Evolutionary conservation across 179 eudicot genomes (phyloP), one percentile per base, ranked within the genome.

Genomic region (Beta lomatogona): DNA sequence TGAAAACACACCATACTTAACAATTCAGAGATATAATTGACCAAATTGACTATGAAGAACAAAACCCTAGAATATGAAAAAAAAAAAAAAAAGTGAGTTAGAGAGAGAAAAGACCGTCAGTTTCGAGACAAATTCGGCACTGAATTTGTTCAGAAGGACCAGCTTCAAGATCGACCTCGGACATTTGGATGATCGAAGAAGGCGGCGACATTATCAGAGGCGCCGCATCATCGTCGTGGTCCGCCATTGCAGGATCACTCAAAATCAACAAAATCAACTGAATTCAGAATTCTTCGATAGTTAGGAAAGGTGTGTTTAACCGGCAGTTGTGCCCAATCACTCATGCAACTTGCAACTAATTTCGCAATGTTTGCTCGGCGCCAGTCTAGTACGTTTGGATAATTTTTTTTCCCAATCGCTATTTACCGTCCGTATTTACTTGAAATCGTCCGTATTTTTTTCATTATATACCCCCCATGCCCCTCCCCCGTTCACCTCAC

Each of bases 91-190:
- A 71, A 69, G 61, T 41, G 21, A 64, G 14, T 58, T 1, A 11
- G 21, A 21, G 19, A 72, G n/a, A 19, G 15, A n/a, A 72, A 14
- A 19, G 11, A 93, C 97, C 98, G 53, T 93, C 98, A 13, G 94
- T 83, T 87, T 95, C 98, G 68, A 95, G 95, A 85, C 98, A 95
- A 86, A 95, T 92, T 71, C 98, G 93, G 80, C 98, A 95, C 65
- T 95, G 98, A 87, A 95, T 92, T 87, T 95, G 97, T 44, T 95
- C 93, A 31, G 86, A 87, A 1, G 93, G 91, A 14, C 98, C 98
- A 13, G 98, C 97, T 90, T 95, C 98, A 57, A 95, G 92, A 83
- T 95, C 98, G 80, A 95, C 83, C 81, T 83, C 91, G n/a, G 44
- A 36, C 14, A 88, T 86, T 15, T 88, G 86, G 28, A 76, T 69